Conservation (phyloP, 31 red algal species). For the Porphyra umbilicalis region DNA sequence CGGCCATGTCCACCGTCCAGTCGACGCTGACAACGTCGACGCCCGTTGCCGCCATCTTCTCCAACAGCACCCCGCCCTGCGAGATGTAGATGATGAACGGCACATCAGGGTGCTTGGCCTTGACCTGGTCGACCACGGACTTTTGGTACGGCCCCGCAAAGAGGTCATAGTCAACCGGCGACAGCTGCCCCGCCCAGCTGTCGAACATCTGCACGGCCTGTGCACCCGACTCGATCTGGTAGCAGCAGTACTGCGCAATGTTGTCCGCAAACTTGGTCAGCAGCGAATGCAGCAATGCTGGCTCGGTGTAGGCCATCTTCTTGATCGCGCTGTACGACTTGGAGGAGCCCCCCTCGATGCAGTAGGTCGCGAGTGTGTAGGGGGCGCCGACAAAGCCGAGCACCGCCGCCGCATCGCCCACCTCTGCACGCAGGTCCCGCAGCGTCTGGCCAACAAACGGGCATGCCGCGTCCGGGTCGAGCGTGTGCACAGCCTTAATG, state of each 20-base stretch:
- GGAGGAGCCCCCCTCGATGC: constrained; percentile 81
- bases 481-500: constrained; percentile 37
- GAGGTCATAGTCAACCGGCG: constrained; percentile 82
- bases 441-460: constrained; percentile 85
- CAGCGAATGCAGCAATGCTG: constrained; percentile 57
- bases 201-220: constrained; percentile 96
- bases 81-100: constrained; percentile 93
- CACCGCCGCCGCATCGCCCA: constrained; percentile 51
- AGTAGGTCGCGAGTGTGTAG: constrained; percentile 83
- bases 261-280: constrained; percentile 85
- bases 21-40: constrained; percentile 85
- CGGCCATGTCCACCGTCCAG: constrained; percentile 79
- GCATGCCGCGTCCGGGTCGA: constrained; percentile 45
- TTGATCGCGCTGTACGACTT: constrained; percentile 78
- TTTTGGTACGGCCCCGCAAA: constrained; percentile 94
- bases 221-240: constrained; percentile 85
- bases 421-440: constrained; percentile 50
- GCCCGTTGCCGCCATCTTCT: constrained; percentile 65
- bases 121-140: constrained; percentile 67
- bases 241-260: constrained; percentile 70
- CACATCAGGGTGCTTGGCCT: constrained; percentile 58
- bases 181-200: constrained; percentile 87
- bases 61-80: constrained; percentile 60
- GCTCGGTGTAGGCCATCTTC: constrained; percentile 86
- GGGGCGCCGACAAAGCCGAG: constrained; percentile 91